These are phyloP conservation scores for Sarocladiaceae sp. DNA, from an alignment of 2,329 filamentous ascomycete genomes.

Conservation along the genomic window DNA sequence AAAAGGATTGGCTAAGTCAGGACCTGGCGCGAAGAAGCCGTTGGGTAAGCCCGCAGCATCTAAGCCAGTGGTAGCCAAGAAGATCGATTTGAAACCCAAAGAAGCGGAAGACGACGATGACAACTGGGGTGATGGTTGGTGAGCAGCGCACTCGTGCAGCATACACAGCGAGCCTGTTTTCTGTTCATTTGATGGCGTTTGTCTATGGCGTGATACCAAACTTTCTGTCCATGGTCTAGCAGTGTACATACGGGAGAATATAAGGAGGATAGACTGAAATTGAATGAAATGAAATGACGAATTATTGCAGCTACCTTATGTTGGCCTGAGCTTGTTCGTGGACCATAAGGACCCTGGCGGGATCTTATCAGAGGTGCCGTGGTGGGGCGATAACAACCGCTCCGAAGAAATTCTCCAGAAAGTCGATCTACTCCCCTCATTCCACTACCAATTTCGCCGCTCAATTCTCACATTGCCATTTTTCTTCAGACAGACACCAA, in stretches of 20 bases:
- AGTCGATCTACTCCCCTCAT: neutral
- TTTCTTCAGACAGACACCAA: no score
- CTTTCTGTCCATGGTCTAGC: no score
- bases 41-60: slow-evolving; percentile 33
- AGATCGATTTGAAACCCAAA: slow-evolving; percentile 66
- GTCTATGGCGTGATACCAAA: neutral
- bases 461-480: no score
- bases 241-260: no score
- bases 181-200: slow-evolving; percentile 1
- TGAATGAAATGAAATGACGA: no score
- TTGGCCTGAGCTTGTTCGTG: neutral
- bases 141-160: slow-evolving; percentile 11
- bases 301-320: no score
- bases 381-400: slow-evolving; percentile 4
- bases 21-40: slow-evolving; percentile 33
- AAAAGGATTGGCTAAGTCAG: slow-evolving; percentile 72
- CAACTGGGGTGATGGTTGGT: slow-evolving; percentile 66
- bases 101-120: slow-evolving; percentile 54
- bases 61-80: slow-evolving; percentile 51
- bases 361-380: neutral
- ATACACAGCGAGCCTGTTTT: neutral
- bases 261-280: no score
- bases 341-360: no score
- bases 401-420: slow-evolving; percentile 6
- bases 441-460: no score